phyloP scores from a whole-genome alignment of 306 rosid genomes.

The Cucurbita argyrosperma region DNA sequence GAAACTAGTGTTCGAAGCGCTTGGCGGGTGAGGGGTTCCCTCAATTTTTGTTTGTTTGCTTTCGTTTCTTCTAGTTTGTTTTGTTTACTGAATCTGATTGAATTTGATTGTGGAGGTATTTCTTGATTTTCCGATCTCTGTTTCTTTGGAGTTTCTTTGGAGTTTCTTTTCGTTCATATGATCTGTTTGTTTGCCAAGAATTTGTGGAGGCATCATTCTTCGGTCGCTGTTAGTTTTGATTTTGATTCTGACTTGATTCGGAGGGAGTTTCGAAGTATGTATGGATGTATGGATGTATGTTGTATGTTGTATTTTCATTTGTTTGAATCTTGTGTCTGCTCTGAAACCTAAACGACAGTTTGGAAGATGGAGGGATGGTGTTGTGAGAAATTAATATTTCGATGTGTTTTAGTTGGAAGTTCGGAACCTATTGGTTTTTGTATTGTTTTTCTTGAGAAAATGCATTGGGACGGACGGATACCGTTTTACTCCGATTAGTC shows the following conservation, averaged over 20 bases:
- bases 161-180: not conserved
- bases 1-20: constrained; percentile 1
- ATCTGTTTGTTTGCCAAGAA: constrained; percentile 10
- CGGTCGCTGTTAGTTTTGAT: not conserved
- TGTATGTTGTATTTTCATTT: not conserved
- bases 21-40: not conserved
- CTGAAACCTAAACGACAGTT: not conserved
- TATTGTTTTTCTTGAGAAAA: not conserved
- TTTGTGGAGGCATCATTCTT: not conserved
- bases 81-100: not conserved
- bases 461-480: not conserved
- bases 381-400: constrained; percentile 1
- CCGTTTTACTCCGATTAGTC: not conserved
- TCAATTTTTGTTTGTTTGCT: not conserved
- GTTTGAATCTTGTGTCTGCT: not conserved
- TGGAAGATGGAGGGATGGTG: not conserved
- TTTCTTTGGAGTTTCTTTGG: not conserved
- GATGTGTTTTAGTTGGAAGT: not conserved
- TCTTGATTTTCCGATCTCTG: not conserved
- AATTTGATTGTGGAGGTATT: not conserved
- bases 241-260: not conserved
- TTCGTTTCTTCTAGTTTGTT: not conserved
- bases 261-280: not conserved
- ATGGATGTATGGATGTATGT: not conserved
- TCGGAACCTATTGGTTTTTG: not conserved